Evolutionary conservation across 768 basidiomycete genomes (phyloP), one percentile per base, ranked within the genome.

Genomic region (Russula dissimulans): DNA sequence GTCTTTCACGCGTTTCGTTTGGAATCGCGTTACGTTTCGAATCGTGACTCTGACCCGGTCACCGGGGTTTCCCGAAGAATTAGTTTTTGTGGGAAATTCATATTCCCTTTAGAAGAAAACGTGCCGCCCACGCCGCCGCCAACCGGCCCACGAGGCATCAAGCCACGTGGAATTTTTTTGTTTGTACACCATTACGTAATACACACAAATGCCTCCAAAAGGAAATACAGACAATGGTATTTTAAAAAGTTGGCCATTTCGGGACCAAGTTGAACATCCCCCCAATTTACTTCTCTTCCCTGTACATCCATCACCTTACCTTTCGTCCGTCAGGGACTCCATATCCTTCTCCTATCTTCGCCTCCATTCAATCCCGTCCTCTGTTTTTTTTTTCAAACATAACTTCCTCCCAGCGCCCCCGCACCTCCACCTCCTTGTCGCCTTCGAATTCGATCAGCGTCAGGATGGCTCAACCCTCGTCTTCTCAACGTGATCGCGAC

Each of bases 381-480:
- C 26, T 48, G 39, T 52, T 42, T 43, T 54, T 46, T 46, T 68
- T 68, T 68, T 70, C 66, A 74, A 74, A 68, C 74, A 76, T 81
- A 73, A 84, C 88, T 82, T 87, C 89, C 71, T 83, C 82, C 67
- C 76, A 82, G 72, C 81, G 80, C 66, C 63, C 69, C 54, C 70
- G 77, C 56, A 81, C 86, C 57, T 75, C 81, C 59, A 82, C 83
- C 68, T 87, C 87, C 80, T 78, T 90, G 80, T 89, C 89, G 81
- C 86, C 89, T 65, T 78, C 78, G 69, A 74, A 79, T 62, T 80
- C 79, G 70, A 67, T 78, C 63, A 80, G 78, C 84, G 84, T 82
- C 75, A 87, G 86, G 79, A 92, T 92, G 89, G 89, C 89, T 62
- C 83, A 89, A 74, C 89, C 89, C 55, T 89, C 88, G 34, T 89